Evolutionary conservation across 257 asterid genomes (phyloP).

Genomic region (Solanum microdontum): DNA sequence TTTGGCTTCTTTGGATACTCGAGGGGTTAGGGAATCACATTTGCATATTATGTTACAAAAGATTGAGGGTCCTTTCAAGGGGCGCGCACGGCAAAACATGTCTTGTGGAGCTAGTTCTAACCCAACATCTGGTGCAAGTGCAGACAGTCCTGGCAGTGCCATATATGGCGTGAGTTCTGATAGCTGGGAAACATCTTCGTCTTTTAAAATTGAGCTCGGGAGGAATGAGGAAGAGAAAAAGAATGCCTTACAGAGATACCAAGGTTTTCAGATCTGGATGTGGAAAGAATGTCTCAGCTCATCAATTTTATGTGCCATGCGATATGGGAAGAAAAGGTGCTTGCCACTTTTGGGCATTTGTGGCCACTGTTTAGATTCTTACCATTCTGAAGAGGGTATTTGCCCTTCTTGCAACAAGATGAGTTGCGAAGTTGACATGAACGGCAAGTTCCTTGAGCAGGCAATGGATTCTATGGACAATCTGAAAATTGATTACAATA

Average conservation of each 20-base stretch:
- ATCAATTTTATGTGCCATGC: constrained; percentile 34
- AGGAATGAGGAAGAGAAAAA: constrained; percentile 41
- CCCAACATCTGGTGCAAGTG: constrained; percentile 21
- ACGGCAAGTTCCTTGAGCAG: constrained; percentile 15
- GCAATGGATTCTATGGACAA: constrained; percentile 14
- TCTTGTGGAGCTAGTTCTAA: constrained; percentile 15
- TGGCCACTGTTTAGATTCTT: constrained; percentile 43
- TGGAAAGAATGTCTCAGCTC: constrained; percentile 75
- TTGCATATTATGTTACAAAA: constrained; percentile 84
- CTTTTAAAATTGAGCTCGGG: constrained; percentile 64
- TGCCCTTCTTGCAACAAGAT: constrained; percentile 41
- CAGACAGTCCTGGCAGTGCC: constrained; percentile 50
- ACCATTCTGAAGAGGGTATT: constrained; percentile 23
- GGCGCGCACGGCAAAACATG: constrained; percentile 31
- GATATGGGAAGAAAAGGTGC: constrained; percentile 51
- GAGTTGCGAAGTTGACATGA: constrained; percentile 10
- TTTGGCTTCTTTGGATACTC: constrained; percentile 63
- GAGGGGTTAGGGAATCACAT: constrained; percentile 95
- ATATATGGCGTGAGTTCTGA: constrained; percentile 40
- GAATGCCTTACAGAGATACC: constrained; percentile 48
- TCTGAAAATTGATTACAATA: constrained; percentile 15
- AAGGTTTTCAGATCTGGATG: constrained; percentile 66
- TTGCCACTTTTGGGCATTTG: constrained; percentile 52
- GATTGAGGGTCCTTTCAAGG: constrained; percentile 69
- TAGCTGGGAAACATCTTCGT: constrained; percentile 43